phyloP scores from a whole-genome alignment of 23 red algal genomes.

The Cyanidiococcus yangmingshanensis region DNA sequence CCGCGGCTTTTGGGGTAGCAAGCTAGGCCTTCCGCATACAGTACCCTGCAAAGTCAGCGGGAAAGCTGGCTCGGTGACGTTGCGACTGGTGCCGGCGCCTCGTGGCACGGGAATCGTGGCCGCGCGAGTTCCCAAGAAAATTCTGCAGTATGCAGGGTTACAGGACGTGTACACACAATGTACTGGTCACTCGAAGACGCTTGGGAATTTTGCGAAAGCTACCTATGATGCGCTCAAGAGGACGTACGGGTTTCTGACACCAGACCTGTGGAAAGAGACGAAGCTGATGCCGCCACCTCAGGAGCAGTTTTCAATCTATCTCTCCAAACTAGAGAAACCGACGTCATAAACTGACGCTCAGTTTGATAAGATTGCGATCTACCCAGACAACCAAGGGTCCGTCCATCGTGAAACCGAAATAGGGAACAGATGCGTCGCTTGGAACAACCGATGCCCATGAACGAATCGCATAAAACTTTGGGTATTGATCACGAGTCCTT shows the following conservation, averaged over 20 bases:
- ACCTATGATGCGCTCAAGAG: conserved; percentile 82
- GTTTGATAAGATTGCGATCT: too few species aligned
- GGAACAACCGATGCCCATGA: too few species aligned
- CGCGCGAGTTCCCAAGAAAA: conserved; percentile 90
- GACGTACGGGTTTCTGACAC: conserved; percentile 80
- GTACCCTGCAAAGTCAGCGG: conserved; percentile 98
- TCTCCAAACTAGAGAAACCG: conserved; percentile 37
- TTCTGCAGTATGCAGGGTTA: conserved; percentile 83
- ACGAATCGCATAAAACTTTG: too few species aligned
- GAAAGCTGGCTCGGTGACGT: conserved; percentile 84
- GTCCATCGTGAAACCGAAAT: too few species aligned
- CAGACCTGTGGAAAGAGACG: conserved; percentile 97
- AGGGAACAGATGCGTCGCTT: too few species aligned
- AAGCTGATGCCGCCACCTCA: conserved; percentile 69
- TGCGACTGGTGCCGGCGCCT: conserved; percentile 88
- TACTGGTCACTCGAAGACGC: conserved; percentile 85
- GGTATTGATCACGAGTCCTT: too few species aligned
- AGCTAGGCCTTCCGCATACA: conserved; percentile 86
- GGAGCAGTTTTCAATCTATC: conserved; percentile 60
- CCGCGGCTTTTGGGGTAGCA: conserved; percentile 95
- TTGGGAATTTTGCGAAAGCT: conserved; percentile 98
- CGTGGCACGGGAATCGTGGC: conserved; percentile 95
- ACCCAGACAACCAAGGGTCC: too few species aligned
- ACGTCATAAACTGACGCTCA: background rate
- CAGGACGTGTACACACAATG: conserved; percentile 92